Conservation (phyloP, 768 basidiomycete species). For the Sarcodon sp. region DNA sequence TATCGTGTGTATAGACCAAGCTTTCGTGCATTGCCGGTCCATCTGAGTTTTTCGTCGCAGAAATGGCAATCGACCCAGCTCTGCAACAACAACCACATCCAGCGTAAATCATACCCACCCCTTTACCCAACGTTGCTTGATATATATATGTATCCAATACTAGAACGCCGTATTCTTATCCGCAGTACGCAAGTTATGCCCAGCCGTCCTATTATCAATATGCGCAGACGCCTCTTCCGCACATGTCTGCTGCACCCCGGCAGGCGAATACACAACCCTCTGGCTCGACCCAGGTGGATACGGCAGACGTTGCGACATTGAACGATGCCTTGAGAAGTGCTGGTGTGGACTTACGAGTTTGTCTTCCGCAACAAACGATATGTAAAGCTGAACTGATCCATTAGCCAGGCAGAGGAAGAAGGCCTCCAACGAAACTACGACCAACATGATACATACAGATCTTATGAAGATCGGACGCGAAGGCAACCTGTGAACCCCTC, state of each 20-base stretch:
- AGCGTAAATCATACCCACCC: slow-evolving; percentile 23
- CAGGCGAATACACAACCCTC: slow-evolving; percentile 4
- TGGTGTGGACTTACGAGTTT: slow-evolving; percentile 73
- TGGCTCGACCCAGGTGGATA: slow-evolving; percentile 27
- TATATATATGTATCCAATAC: not conserved
- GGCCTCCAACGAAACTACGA: slow-evolving; percentile 55
- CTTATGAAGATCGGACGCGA: slow-evolving; percentile 66
- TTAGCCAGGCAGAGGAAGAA: slow-evolving; percentile 75
- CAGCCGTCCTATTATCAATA: not conserved
- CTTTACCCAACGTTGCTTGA: slow-evolving; percentile 6
- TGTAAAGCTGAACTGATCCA: not conserved
- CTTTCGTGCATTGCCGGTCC: no score
- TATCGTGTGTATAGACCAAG: no score
- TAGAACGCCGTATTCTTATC: not conserved
- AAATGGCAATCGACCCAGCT: slow-evolving; percentile 58
- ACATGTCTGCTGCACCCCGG: slow-evolving; percentile 13
- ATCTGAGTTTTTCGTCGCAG: slow-evolving; percentile 14
- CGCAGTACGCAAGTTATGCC: not conserved
- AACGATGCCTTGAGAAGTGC: slow-evolving; percentile 82
- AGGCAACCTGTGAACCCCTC: slow-evolving; percentile 62
- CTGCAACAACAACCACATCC: slow-evolving; percentile 41
- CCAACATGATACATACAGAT: slow-evolving; percentile 46
- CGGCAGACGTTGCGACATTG: slow-evolving; percentile 61
- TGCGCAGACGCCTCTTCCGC: not conserved
- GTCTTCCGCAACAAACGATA: slow-evolving; percentile 8